These are phyloP conservation scores for Dipteronia dyeriana DNA, from an alignment of 345 rosid species.

Conservation along the genomic window DNA sequence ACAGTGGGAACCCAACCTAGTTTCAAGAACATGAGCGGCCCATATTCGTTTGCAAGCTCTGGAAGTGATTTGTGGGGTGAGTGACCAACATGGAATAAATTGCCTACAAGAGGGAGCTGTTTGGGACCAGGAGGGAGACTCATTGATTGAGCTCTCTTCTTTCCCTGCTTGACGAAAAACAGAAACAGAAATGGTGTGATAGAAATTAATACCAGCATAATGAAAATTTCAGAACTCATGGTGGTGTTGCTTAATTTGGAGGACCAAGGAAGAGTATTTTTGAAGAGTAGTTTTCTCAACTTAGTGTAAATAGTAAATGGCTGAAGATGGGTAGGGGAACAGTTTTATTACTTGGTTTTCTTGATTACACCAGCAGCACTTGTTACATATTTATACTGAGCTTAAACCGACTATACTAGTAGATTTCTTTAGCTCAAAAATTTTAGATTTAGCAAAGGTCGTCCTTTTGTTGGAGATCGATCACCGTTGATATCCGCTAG, in stretches of 20 bases:
- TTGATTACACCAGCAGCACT: too few species aligned
- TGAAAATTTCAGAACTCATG: constrained; percentile 2
- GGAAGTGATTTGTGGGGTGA: constrained; percentile 34
- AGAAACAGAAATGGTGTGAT: not conserved
- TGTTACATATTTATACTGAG: too few species aligned
- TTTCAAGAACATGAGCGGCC: constrained; percentile 45
- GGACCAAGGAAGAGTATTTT: too few species aligned
- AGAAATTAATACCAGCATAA: not conserved
- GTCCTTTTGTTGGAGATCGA: too few species aligned
- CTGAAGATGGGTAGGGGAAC: too few species aligned
- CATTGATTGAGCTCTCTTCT: not conserved
- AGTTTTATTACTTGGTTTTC: too few species aligned
- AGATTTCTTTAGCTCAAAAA: too few species aligned
- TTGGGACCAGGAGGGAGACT: constrained; percentile 40
- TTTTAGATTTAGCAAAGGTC: too few species aligned
- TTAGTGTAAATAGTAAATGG: too few species aligned
- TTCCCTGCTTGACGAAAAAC: not conserved
- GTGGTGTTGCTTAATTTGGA: not conserved
- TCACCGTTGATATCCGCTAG: too few species aligned
- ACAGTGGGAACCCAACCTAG: constrained; percentile 42
- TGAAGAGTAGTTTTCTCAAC: too few species aligned
- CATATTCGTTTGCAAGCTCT: constrained; percentile 32
- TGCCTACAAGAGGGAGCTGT: constrained; percentile 43
- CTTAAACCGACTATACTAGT: too few species aligned
- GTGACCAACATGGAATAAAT: constrained; percentile 36